Conservation (phyloP, 2,329 filamentous ascomycete species). For the Aspergillus niger region DNA sequence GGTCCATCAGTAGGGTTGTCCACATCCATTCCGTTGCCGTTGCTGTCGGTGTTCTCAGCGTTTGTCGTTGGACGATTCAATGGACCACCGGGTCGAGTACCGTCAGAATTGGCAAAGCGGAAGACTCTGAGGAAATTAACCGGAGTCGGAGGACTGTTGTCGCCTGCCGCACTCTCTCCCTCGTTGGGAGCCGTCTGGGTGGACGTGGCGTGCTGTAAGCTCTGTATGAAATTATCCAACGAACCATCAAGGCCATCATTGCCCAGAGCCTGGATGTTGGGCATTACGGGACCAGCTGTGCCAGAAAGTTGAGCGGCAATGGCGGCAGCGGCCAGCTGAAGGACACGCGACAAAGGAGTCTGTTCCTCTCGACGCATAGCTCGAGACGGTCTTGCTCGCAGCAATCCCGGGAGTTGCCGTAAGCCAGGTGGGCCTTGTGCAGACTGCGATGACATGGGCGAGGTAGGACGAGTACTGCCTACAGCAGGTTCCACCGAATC, state of each 20-base stretch:
- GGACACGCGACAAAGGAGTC: conserved; percentile 61
- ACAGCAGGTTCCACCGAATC: conserved; percentile 46
- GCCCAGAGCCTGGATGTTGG: conserved; percentile 57
- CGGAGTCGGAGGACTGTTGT: conserved; percentile 53
- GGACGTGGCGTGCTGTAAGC: conserved; percentile 63
- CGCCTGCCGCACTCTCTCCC: conserved; percentile 33
- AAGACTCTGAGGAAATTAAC: conserved; percentile 71
- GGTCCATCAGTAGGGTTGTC: conserved; percentile 44
- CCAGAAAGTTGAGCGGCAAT: conserved; percentile 67
- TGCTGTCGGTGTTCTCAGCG: conserved; percentile 26
- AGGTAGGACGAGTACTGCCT: conserved; percentile 31
- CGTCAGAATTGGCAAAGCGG: conserved; percentile 60
- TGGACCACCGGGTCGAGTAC: conserved; percentile 27
- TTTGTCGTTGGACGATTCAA: conserved; percentile 28
- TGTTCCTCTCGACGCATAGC: conserved; percentile 61
- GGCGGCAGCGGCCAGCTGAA: conserved; percentile 64
- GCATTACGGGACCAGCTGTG: conserved; percentile 57
- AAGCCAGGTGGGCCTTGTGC: conserved; percentile 34
- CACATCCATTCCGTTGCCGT: conserved; percentile 40
- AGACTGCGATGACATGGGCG: conserved; percentile 30
- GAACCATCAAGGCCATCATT: conserved; percentile 62
- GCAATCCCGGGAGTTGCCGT: conserved; percentile 43
- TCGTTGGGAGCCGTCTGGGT: conserved; percentile 49
- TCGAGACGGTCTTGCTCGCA: conserved; percentile 57
- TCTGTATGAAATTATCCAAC: conserved; percentile 64